Base-by-base conservation (phyloP, 2,329 filamentous ascomycete genomes). In the Ustulina deusta region DNA sequence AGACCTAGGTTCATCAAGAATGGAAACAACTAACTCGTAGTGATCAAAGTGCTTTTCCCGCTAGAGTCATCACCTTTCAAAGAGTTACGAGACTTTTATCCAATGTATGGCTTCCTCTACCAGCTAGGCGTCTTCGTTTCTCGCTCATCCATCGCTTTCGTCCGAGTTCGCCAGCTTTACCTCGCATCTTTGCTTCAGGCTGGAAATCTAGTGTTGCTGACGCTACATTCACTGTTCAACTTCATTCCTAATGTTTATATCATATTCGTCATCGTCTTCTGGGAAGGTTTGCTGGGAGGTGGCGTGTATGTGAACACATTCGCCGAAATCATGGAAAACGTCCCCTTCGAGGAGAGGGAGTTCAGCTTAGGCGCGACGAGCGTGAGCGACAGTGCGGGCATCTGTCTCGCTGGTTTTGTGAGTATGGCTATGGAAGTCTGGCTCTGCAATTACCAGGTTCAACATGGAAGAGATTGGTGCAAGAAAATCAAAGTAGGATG, bases 291-390 rank as follows among this genome's bases (percentile, higher is more conserved):
- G 13, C 83, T 99, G 0, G 96, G 96, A 0, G 96, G 96, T 0
- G 85, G 93, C 3, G 96, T 98, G 0, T 99, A 99, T 75, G 94
- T 98, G 67, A 97, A 95, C 75, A 97, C 94, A 0, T 99, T 98
- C 79, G 93, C 94, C 0, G 93, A 97, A 77, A 97, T 99, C 69
- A 91, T 93, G 78, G 93, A 97, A 74, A 89, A 90, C 6, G 90
- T 97, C 0, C 89, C 90, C 0, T 83, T 86, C 4, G 87, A 89
- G 36, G 94, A 97, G 61, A 87, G 95, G 6, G 96, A 99, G 80
- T 98, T 98, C 76, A 97, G 93, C 67, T 82, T 99, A 1, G 90
- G 93, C 0, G 95, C 94, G 0, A 96, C 94, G 2, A 97, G 91
- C 29, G 95, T 97, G 46, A 97, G 93, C 77, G 96, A 98, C 78